phyloP scores from a whole-genome alignment of 176 grass and related monocot genomes.

The Ananas comosus region DNA sequence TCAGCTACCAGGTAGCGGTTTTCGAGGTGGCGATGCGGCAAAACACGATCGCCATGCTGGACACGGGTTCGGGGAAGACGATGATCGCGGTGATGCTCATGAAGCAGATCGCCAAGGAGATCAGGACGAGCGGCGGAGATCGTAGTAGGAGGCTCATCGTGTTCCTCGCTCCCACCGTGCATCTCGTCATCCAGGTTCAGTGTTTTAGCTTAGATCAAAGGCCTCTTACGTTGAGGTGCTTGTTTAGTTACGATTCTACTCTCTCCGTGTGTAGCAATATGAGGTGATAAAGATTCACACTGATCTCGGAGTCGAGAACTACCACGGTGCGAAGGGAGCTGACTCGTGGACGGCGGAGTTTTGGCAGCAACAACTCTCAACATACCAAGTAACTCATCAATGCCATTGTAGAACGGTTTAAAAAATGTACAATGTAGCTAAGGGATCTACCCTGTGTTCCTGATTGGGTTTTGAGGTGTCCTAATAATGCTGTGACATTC shows the following conservation, averaged over 20 bases:
- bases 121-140: conserved; percentile 20
- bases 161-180: conserved; percentile 74
- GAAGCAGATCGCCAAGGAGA: conserved; percentile 36
- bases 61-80: conserved; percentile 76
- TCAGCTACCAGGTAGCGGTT: conserved; percentile 75
- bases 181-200: conserved; percentile 59
- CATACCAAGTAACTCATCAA: conserved; percentile 47
- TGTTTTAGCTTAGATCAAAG: not conserved
- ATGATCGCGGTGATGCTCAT: conserved; percentile 94
- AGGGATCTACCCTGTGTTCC: too few species aligned
- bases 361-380: conserved; percentile 60
- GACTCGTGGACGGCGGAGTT: conserved; percentile 55
- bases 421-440: too few species aligned
- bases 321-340: conserved; percentile 59
- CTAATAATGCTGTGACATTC: too few species aligned
- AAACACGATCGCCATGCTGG: conserved; percentile 82
- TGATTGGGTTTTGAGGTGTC: too few species aligned
- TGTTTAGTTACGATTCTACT: conserved; percentile 6
- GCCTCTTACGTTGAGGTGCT: not conserved
- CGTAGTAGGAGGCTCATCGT: conserved; percentile 35
- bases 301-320: conserved; percentile 54
- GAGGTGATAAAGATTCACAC: conserved; percentile 63
- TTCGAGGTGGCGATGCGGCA: conserved; percentile 45
- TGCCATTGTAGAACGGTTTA: too few species aligned
- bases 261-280: conserved; percentile 48